Evolutionary conservation across 164 flowering plant genomes (phyloP).

Genomic region (Annona cherimola): DNA sequence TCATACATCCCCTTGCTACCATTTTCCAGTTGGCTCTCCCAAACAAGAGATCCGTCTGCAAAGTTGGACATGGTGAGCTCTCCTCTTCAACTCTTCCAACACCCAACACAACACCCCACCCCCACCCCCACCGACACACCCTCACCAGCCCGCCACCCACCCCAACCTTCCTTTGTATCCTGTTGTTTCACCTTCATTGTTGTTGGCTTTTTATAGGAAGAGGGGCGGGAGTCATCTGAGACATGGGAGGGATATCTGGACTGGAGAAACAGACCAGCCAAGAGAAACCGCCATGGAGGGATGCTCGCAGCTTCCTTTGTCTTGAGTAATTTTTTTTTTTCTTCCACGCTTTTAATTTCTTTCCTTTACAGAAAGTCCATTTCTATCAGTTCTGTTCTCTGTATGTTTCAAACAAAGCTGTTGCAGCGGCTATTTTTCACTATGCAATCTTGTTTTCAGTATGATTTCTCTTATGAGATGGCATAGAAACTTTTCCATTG

Average conservation of each 20-base stretch:
- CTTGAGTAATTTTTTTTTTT: slow-evolving; percentile 43
- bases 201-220: slow-evolving; percentile 31
- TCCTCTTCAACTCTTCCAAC: background rate
- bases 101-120: too few relatives aligned
- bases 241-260: slow-evolving; percentile 68
- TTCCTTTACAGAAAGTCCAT: background rate
- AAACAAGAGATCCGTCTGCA: slow-evolving; percentile 12
- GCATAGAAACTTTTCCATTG: too few relatives aligned
- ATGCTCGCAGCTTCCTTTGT: slow-evolving; percentile 71
- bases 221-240: slow-evolving; percentile 19
- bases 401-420: background rate
- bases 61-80: slow-evolving; percentile 39
- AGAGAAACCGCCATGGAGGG: slow-evolving; percentile 72
- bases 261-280: slow-evolving; percentile 65
- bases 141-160: background rate
- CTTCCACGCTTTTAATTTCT: too few relatives aligned
- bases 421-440: background rate
- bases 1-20: slow-evolving; percentile 14
- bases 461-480: too few relatives aligned
- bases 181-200: background rate
- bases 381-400: background rate
- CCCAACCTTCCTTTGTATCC: background rate
- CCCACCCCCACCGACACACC: background rate
- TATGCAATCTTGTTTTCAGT: too few relatives aligned
- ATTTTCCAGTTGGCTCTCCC: slow-evolving; percentile 16